These are phyloP conservation scores for Geum urbanum DNA, from an alignment of 306 rosid genomes.

Conservation along the genomic window DNA sequence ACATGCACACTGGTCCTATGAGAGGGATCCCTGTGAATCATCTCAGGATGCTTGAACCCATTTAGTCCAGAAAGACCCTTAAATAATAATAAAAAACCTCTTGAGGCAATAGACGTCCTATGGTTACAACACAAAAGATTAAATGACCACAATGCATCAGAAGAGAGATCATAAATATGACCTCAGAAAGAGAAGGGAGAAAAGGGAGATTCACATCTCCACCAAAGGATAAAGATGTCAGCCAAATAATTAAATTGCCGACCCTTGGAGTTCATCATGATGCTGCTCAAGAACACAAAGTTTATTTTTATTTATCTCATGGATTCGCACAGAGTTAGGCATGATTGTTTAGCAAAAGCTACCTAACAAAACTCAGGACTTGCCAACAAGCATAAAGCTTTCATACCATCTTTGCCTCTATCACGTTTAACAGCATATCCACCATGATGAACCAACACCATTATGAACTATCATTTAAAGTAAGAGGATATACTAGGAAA, in stretches of 20 bases:
- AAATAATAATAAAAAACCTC: not conserved
- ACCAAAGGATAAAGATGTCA: not conserved
- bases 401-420: not conserved
- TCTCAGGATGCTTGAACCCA: not conserved
- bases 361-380: slow-evolving; percentile 7
- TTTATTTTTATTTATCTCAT: not conserved
- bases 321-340: not conserved
- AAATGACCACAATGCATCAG: not conserved
- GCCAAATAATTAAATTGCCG: not conserved
- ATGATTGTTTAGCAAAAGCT: not conserved
- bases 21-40: not conserved
- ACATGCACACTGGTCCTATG: not conserved
- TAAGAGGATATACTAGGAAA: not conserved
- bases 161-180: not conserved
- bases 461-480: not conserved
- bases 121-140: slow-evolving; percentile 4
- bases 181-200: not conserved
- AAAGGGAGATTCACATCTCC: not conserved
- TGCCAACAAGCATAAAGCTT: not conserved
- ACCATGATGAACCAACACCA: not conserved
- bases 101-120: not conserved
- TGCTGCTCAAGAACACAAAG: not conserved
- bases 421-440: not conserved
- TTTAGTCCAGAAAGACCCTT: not conserved
- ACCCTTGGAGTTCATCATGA: not conserved